A percentile compares a stretch with the other conserved stretches of the same genome.
phyloP scores from a whole-genome alignment of 331 rosid species.

The Erythrophleum ivorense region DNA sequence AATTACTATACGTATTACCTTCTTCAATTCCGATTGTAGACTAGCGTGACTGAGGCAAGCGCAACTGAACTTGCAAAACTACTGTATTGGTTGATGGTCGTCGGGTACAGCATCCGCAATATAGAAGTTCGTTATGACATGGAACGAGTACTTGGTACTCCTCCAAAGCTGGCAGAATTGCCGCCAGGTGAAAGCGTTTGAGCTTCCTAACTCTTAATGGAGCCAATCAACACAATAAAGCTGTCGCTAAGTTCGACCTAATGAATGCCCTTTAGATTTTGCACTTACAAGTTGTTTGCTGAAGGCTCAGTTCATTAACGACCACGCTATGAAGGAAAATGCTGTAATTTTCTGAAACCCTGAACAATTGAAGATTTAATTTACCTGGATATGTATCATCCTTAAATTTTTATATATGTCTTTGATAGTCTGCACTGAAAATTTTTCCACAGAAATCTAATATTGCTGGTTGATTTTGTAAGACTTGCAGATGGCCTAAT shows the following conservation, averaged over 20 bases:
- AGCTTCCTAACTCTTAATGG: constrained; percentile 5
- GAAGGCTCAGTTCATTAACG: constrained; percentile 23
- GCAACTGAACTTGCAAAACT: constrained; percentile 91
- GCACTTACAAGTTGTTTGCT: constrained; percentile 31
- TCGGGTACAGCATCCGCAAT: constrained; percentile 92
- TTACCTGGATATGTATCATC: neutral
- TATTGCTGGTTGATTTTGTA: too few species aligned
- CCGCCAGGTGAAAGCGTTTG: constrained; percentile 89
- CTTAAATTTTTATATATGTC: neutral
- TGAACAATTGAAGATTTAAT: constrained; percentile 18
- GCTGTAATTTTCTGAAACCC: constrained; percentile 40
- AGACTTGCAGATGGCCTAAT: too few species aligned
- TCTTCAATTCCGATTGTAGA: constrained; percentile 51
- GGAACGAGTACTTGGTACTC: constrained; percentile 93
- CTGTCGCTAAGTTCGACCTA: constrained; percentile 22
- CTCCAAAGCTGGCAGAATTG: constrained; percentile 86
- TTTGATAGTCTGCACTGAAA: neutral
- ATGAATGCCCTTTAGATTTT: constrained; percentile 29
- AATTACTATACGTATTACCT: constrained; percentile 22
- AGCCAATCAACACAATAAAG: neutral
- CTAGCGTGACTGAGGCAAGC: constrained; percentile 72
- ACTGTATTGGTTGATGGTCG: constrained; percentile 97
- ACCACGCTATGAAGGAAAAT: constrained; percentile 25
- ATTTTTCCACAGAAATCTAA: neutral
- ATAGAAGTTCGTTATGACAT: constrained; percentile 95